phyloP scores from a whole-genome alignment of 495 filamentous ascomycete species.

The Xylaria curta region DNA sequence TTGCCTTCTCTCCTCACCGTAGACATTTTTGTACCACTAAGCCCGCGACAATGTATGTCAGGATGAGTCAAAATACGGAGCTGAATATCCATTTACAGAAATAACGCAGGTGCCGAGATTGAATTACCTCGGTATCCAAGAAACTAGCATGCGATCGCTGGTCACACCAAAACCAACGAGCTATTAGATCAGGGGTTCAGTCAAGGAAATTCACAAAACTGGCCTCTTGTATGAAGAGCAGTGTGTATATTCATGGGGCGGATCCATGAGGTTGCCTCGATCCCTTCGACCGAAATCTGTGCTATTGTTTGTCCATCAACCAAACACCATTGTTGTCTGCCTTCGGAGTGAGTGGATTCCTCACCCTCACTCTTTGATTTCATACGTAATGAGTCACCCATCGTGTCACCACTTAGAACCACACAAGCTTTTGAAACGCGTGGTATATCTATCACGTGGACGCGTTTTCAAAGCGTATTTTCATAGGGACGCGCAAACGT shows the following conservation, averaged over 20 bases:
- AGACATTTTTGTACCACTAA: neutral
- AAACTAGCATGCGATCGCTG: neutral
- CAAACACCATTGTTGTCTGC: neutral
- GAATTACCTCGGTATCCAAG: neutral
- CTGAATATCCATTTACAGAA: neutral
- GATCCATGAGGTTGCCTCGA: neutral
- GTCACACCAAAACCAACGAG: neutral
- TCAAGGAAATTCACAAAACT: neutral
- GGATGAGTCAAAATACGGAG: neutral
- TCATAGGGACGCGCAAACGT: neutral
- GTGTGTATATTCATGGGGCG: neutral
- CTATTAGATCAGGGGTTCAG: neutral
- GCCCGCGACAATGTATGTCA: neutral
- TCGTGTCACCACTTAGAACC: neutral
- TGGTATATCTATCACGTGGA: neutral
- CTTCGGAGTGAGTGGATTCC: neutral
- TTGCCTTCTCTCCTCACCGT: neutral
- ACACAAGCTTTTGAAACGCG: neutral
- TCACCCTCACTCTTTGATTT: neutral
- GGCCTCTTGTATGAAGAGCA: neutral
- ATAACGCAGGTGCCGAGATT: neutral
- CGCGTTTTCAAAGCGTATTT: neutral
- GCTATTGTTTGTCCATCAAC: neutral
- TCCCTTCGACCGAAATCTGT: neutral
- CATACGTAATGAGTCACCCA: neutral